Conservation (phyloP, 2,329 filamentous ascomycete species). For the Fusarium sterilihyphosum region DNA sequence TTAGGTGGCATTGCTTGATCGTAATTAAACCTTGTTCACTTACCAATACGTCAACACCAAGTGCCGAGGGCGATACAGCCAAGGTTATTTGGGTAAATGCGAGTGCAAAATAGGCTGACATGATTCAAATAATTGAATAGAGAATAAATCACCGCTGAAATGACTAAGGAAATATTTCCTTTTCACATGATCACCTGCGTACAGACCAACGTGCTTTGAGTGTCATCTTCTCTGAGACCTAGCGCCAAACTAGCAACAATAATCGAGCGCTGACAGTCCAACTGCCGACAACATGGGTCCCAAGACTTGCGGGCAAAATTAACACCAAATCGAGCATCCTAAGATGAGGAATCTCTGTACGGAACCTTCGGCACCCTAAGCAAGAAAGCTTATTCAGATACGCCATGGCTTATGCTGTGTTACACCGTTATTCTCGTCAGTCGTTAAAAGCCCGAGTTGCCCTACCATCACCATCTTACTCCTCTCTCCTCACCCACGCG, state of each 20-base stretch:
- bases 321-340: neutral
- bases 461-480: neutral
- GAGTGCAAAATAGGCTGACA: neutral
- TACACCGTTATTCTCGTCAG: neutral
- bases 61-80: neutral
- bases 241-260: neutral
- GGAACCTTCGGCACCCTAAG: neutral
- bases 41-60: too few species aligned
- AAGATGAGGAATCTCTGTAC: neutral
- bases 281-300: neutral
- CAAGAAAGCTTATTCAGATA: neutral
- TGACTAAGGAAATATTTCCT: too few species aligned
- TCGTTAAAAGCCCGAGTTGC: neutral
- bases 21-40: neutral
- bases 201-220: neutral
- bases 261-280: neutral
- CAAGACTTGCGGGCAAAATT: neutral
- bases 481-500: neutral
- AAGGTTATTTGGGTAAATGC: neutral
- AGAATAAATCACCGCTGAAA: rapidly evolving
- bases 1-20: neutral
- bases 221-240: neutral
- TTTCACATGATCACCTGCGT: too few species aligned
- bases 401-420: neutral
- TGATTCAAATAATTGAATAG: rapidly evolving